Percentiles rank a stretch among this genome's conserved stretches.
Conservation (phyloP, 2,329 filamentous ascomycete genomes). For the Fusarium nodosum region DNA sequence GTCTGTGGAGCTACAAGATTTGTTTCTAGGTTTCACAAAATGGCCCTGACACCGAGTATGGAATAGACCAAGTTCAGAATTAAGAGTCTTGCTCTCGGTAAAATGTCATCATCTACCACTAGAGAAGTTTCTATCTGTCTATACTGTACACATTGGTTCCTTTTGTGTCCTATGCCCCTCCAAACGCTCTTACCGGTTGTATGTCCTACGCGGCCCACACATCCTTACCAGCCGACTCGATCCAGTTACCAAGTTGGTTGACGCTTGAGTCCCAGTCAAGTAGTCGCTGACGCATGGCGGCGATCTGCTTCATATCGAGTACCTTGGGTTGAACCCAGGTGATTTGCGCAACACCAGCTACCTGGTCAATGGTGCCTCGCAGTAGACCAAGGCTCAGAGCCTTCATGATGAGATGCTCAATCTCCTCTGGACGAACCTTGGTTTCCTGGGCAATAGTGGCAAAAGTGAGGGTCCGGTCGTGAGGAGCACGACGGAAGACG, state of each 20-base stretch:
- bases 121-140: slow-evolving; percentile 48
- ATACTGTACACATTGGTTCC: slow-evolving; percentile 50
- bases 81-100: slow-evolving; percentile 44
- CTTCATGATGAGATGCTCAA: slow-evolving; percentile 99
- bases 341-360: slow-evolving; percentile 92
- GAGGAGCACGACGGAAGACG: slow-evolving; percentile 94
- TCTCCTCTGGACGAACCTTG: slow-evolving; percentile 90
- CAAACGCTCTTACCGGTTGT: slow-evolving; percentile 7
- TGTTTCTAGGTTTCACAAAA: not conserved
- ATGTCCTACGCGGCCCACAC: slow-evolving; percentile 84
- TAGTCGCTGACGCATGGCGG: slow-evolving; percentile 87
- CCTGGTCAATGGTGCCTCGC: slow-evolving; percentile 94
- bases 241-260: slow-evolving; percentile 96
- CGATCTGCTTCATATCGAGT: slow-evolving; percentile 94
- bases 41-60: not conserved
- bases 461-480: slow-evolving; percentile 96
- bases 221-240: slow-evolving; percentile 92
- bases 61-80: slow-evolving; percentile 36
- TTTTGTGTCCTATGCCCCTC: slow-evolving; percentile 32
- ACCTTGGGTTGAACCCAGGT: slow-evolving; percentile 99
- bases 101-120: slow-evolving; percentile 39
- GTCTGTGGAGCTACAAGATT: not conserved
- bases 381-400: slow-evolving; percentile 93
- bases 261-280: slow-evolving; percentile 97
- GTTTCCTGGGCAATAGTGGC: slow-evolving; percentile 89